Evolutionary conservation across 768 basidiomycete species (phyloP), one percentile per base, ranked within the genome.

Genomic region (Panus rudis): DNA sequence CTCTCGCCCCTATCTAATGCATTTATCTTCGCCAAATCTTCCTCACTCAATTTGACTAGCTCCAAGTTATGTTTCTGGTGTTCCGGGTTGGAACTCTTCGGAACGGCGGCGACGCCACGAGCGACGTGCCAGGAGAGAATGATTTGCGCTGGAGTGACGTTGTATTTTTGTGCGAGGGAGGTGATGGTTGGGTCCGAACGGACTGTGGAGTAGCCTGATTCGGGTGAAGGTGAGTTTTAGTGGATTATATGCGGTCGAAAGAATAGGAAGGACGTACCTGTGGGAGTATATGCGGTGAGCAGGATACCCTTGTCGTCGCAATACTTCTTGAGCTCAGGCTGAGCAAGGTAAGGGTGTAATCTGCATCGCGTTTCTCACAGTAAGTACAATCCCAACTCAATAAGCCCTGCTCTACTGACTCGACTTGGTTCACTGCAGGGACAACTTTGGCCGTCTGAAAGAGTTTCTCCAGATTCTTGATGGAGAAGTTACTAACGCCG

Each of bases 401-500:
- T 4, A 17, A 5, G n/a, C 6, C 5, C 16, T 17, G 28, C 17
- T 17, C 4, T 6, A 48, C 59, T 34, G 21, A 59, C 60, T 65
- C 62, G 40, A 64, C 57, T 34, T 67, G 63, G 42, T 67, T 67
- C 2, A 62, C 63, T 0, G 64, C 65, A 1, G 66, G 66, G 1
- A 63, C 52, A 13, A 66, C 45, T 27, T 60, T 57, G 0, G 61
- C 57, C 0, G 52, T 54, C 39, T 56, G 50, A 4, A 63, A 34
- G 3, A 67, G 50, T 35, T 54, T 46, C 38, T 58, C 55, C 4
- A 63, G 49, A 62, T 70, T 77, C 51, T 77, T 75, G 43, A 76
- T 60, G 4, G 73, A 75, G 52, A 79, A 79, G 55, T 81, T 81
- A 55, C 73, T 74, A 35, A 81, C 74, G 0, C 78, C 77, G 46